These are phyloP conservation scores for Ganoderma leucocontextum DNA, from an alignment of 1,284 basidiomycete species.

Conservation along the genomic window DNA sequence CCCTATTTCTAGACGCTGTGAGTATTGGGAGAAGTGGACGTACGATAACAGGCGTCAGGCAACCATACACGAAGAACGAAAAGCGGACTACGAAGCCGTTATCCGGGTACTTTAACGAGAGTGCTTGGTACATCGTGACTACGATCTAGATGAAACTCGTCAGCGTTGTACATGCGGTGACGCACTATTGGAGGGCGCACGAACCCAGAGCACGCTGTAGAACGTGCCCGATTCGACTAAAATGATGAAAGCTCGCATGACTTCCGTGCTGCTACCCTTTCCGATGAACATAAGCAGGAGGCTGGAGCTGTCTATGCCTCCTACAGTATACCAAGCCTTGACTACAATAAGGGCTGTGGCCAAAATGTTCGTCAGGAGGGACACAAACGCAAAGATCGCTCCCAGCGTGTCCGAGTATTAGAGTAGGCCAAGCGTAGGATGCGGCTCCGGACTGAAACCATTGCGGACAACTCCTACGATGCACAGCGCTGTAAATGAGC, in stretches of 20 bases:
- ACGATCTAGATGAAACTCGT: neutral
- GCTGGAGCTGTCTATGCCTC: neutral
- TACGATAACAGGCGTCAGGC: neutral
- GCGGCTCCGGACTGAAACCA: neutral
- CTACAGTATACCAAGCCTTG: neutral
- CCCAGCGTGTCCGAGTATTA: neutral
- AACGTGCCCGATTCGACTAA: neutral
- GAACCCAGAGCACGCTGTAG: conserved; percentile 1
- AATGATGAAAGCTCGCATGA: neutral
- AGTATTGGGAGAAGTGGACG: neutral
- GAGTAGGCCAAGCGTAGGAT: neutral
- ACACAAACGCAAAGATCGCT: neutral
- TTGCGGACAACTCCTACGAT: neutral
- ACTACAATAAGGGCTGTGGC: neutral
- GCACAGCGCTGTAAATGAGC: neutral
- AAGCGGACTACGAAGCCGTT: neutral
- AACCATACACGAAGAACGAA: conserved; percentile 2
- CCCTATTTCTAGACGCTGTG: neutral
- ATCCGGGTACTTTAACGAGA: neutral
- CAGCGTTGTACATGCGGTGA: neutral
- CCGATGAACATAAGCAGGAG: neutral
- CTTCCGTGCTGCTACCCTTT: neutral
- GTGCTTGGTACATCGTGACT: neutral
- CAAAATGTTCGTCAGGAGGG: neutral
- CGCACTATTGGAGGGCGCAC: neutral